Evolutionary conservation across 108 stramenopile species (phyloP).

Genomic region (Pseudonitzschia pungens): DNA sequence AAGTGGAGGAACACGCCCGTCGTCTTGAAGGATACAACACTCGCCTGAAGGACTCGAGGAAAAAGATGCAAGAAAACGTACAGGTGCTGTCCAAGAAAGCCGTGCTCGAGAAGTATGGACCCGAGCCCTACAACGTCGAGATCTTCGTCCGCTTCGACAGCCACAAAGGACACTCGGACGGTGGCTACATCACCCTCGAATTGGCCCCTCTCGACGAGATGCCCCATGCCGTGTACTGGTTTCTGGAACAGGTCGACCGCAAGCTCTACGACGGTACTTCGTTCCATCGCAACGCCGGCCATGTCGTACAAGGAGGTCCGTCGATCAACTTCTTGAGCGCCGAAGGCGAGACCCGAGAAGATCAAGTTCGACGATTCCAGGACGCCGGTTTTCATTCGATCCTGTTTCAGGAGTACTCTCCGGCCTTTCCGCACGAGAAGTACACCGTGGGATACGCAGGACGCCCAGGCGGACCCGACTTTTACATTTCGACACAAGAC

Average conservation of each 20-base stretch:
- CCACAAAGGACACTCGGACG: constrained; percentile 25
- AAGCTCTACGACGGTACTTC: constrained; percentile 66
- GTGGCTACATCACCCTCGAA: constrained; percentile 57
- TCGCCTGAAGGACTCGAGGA: constrained; percentile 10
- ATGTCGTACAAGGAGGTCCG: constrained; percentile 81
- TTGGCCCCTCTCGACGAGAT: constrained; percentile 69
- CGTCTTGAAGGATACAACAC: constrained; percentile 1
- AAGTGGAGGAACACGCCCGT: no score
- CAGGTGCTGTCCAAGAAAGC: constrained; percentile 20
- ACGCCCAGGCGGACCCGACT: constrained; percentile 91
- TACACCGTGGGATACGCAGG: constrained; percentile 86
- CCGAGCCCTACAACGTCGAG: constrained; percentile 70
- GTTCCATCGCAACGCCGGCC: constrained; percentile 75
- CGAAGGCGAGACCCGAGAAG: constrained; percentile 7
- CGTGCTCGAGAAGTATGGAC: constrained; percentile 48
- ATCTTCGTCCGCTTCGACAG: constrained; percentile 57
- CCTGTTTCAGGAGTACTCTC: constrained; percentile 84
- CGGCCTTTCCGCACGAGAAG: constrained; percentile 63
- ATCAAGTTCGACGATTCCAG: constrained; percentile 37
- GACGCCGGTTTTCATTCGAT: constrained; percentile 38
- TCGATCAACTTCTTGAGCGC: constrained; percentile 42
- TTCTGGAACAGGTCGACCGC: constrained; percentile 79
- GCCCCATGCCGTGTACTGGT: constrained; percentile 80
- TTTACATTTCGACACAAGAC: constrained; percentile 85
- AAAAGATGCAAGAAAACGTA: constrained; percentile 31